Conservation (phyloP, 2,329 filamentous ascomycete genomes). For the Hymenoscyphus occultus region DNA sequence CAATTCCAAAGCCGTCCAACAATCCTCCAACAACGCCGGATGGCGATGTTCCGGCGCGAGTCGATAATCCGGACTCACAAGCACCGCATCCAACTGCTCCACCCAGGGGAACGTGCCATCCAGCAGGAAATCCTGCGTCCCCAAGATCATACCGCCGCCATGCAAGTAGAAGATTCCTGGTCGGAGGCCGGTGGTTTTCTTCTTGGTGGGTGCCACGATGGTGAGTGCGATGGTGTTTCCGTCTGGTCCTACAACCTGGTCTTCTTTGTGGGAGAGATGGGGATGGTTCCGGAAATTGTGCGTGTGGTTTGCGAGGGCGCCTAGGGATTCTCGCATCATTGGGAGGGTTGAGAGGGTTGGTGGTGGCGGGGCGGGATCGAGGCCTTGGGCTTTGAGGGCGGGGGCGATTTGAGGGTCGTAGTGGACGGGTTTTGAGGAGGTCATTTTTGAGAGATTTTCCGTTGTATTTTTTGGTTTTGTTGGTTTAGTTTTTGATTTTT, state of each 20-base stretch:
- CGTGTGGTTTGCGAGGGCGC: not conserved
- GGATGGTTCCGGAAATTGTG: constrained; percentile 10
- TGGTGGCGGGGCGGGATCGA: not conserved
- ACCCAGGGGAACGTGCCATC: constrained; percentile 45
- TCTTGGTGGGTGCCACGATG: constrained; percentile 9
- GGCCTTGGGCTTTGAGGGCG: not conserved
- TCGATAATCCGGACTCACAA: constrained; percentile 39
- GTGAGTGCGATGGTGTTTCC: constrained; percentile 16
- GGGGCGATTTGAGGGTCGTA: constrained; percentile 8
- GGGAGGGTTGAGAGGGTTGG: not conserved
- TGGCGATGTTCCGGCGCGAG: constrained; percentile 20
- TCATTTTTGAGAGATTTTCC: not conserved
- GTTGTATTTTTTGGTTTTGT: not conserved
- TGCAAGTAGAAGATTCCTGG: constrained; percentile 45
- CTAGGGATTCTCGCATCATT: not conserved
- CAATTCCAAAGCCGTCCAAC: constrained; percentile 53
- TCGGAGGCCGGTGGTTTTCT: not conserved
- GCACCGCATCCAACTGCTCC: constrained; percentile 44
- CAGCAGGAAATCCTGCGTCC: constrained; percentile 23
- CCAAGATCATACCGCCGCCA: constrained; percentile 42
- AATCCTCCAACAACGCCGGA: constrained; percentile 18
- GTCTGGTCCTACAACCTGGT: constrained; percentile 12
- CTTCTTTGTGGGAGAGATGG: constrained; percentile 13
- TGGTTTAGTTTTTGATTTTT: not conserved
- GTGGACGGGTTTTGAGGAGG: constrained; percentile 4